Percentiles rank a stretch among this genome's conserved stretches.
Evolutionary conservation across 768 basidiomycete genomes (phyloP).

Genomic region (Lentinula boryana): DNA sequence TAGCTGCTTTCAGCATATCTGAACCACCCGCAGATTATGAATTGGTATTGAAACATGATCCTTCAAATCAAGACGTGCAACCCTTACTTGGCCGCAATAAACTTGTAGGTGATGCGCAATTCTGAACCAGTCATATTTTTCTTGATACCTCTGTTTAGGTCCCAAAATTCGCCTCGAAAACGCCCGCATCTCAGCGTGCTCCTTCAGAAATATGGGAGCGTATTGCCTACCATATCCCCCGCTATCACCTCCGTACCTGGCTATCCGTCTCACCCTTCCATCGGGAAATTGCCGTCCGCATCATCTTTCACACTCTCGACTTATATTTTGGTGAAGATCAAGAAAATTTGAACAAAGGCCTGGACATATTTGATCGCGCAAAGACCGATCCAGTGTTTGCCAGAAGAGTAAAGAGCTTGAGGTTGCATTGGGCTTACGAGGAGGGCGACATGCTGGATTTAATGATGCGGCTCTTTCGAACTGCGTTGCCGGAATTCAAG

Average conservation of each 20-base stretch:
- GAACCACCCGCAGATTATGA: slow-evolving; percentile 43
- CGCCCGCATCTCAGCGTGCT: slow-evolving; percentile 53
- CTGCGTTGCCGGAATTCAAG: slow-evolving; percentile 57
- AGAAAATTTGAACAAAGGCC: slow-evolving; percentile 51
- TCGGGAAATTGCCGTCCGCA: slow-evolving; percentile 56
- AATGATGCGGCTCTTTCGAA: slow-evolving; percentile 58
- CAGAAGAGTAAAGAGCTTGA: slow-evolving; percentile 47
- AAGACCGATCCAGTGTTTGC: slow-evolving; percentile 60
- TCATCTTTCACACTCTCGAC: slow-evolving; percentile 64
- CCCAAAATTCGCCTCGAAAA: slow-evolving; percentile 45
- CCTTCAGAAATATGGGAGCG: slow-evolving; percentile 67
- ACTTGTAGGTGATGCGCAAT: slow-evolving; percentile 27
- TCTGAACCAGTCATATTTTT: not conserved
- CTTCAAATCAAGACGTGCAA: slow-evolving; percentile 50
- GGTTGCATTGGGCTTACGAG: slow-evolving; percentile 66
- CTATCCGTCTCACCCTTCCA: slow-evolving; percentile 60
- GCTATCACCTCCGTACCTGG: slow-evolving; percentile 66
- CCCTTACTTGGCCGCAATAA: slow-evolving; percentile 41
- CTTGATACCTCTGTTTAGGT: slow-evolving; percentile 4
- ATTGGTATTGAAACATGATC: slow-evolving; percentile 53
- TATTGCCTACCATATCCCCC: slow-evolving; percentile 55
- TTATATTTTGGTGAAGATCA: slow-evolving; percentile 63
- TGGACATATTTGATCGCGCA: slow-evolving; percentile 64
- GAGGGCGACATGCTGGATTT: slow-evolving; percentile 63
- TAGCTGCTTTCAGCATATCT: not conserved